phyloP scores from a whole-genome alignment of 2,329 filamentous ascomycete genomes.

The Pseudogymnoascus sp. region DNA sequence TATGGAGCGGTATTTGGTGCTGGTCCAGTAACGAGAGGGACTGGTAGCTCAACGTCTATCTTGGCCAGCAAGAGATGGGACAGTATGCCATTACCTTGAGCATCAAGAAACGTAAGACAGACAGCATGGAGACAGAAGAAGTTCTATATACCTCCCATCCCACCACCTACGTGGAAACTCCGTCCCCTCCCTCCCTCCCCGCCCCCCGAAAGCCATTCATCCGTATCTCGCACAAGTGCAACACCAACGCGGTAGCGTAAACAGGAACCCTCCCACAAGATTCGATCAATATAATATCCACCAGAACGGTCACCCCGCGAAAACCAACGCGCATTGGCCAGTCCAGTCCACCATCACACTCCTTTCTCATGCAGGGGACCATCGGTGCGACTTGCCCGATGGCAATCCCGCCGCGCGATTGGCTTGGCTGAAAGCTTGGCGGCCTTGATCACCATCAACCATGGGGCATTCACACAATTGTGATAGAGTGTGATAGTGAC shows the following conservation, averaged over 20 bases:
- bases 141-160: slow-evolving; percentile 6
- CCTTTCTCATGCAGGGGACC: slow-evolving; percentile 2
- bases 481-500: neutral
- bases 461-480: neutral
- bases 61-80: slow-evolving; percentile 9
- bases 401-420: neutral
- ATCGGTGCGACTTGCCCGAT: neutral
- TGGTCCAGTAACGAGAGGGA: neutral
- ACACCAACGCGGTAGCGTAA: neutral
- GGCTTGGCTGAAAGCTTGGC: slow-evolving; percentile 4
- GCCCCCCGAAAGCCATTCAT: neutral
- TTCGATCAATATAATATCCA: slow-evolving; percentile 1
- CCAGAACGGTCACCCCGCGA: neutral
- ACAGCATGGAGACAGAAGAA: neutral
- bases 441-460: neutral
- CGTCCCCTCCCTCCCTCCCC: no score
- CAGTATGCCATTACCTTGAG: neutral
- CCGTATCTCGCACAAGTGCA: neutral
- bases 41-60: neutral
- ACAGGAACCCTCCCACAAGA: neutral
- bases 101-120: neutral
- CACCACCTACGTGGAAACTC: neutral
- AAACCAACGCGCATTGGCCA: neutral
- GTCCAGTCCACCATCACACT: neutral
- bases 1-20: neutral